A percentile compares a stretch with the other conserved stretches of the same genome.
Evolutionary conservation across 2,329 filamentous ascomycete species (phyloP).

Genomic region (Calonectria montana): DNA sequence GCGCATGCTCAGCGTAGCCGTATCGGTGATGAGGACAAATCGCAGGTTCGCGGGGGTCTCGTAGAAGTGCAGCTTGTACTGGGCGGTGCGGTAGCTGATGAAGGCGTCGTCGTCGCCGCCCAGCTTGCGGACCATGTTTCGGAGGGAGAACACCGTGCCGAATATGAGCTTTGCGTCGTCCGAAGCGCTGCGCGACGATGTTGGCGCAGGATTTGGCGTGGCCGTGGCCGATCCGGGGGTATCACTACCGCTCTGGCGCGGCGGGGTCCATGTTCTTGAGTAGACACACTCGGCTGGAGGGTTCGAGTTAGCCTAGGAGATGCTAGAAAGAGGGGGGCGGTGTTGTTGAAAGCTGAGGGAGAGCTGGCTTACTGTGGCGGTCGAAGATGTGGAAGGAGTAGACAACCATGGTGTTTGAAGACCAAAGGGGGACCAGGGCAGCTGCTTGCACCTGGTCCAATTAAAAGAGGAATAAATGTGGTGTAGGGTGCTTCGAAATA

Average conservation of each 20-base stretch:
- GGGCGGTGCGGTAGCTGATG: slow-evolving; percentile 89
- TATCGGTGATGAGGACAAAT: slow-evolving; percentile 96
- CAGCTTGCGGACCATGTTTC: slow-evolving; percentile 96
- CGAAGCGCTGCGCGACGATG: slow-evolving; percentile 52
- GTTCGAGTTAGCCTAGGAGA: slow-evolving; percentile 26
- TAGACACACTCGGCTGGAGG: slow-evolving; percentile 94
- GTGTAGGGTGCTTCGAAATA: neutral
- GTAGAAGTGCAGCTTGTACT: slow-evolving; percentile 99
- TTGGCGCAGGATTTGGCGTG: slow-evolving; percentile 36
- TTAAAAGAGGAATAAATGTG: neutral
- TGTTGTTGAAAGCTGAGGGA: neutral
- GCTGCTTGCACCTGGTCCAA: neutral
- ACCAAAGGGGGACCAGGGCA: neutral
- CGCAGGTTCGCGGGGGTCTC: slow-evolving; percentile 96
- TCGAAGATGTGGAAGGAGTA: slow-evolving; percentile 99
- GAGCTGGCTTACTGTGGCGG: slow-evolving; percentile 80
- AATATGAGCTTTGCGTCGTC: slow-evolving; percentile 98
- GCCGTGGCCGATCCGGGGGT: slow-evolving; percentile 56
- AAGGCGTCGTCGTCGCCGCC: slow-evolving; percentile 96
- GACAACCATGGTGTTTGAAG: slow-evolving; percentile 78
- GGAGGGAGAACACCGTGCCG: slow-evolving; percentile 93
- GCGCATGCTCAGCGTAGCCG: slow-evolving; percentile 87
- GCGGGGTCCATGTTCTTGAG: slow-evolving; percentile 82
- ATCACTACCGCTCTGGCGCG: slow-evolving; percentile 46
- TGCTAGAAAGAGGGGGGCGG: neutral